Conservation (phyloP, 495 filamentous ascomycete genomes). For the Chaetomium fimeti region DNA sequence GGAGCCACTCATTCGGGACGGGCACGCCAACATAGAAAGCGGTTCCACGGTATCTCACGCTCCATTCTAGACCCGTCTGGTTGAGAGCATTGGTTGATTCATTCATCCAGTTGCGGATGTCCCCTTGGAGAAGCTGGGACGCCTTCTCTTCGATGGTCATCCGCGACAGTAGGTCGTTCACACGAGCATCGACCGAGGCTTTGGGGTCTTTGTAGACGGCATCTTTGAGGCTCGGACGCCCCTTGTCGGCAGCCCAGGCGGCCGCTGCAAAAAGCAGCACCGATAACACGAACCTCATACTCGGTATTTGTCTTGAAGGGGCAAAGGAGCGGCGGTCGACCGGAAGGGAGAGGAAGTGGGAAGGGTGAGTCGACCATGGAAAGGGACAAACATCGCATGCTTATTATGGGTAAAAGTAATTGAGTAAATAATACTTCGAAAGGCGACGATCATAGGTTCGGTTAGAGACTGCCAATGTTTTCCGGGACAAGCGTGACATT, state of each 20-base stretch:
- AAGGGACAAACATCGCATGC: too few species aligned
- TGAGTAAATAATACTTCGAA: too few species aligned
- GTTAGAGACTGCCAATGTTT: too few species aligned
- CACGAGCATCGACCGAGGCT: conserved; percentile 58
- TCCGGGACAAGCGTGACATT: too few species aligned
- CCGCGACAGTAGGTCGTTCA: conserved; percentile 61
- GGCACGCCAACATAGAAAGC: conserved; percentile 63
- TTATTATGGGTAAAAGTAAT: too few species aligned
- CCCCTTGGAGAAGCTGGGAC: conserved; percentile 65
- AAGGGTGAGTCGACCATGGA: neutral
- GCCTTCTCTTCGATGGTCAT: conserved; percentile 73
- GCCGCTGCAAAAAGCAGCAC: conserved; percentile 11
- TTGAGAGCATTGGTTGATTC: conserved; percentile 59
- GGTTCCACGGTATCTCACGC: conserved; percentile 61
- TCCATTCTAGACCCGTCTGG: conserved; percentile 60
- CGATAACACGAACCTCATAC: conserved; percentile 15
- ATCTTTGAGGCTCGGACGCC: conserved; percentile 20
- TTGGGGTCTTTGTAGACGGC: conserved; percentile 61
- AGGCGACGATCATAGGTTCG: too few species aligned
- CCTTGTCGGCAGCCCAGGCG: conserved; percentile 9
- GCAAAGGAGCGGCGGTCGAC: neutral
- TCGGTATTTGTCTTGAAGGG: neutral
- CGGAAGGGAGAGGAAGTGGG: neutral
- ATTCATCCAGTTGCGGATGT: conserved; percentile 70
- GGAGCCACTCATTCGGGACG: conserved; percentile 60